phyloP scores from a whole-genome alignment of 1,284 basidiomycete species.

The Anthracocystis walkeri region DNA sequence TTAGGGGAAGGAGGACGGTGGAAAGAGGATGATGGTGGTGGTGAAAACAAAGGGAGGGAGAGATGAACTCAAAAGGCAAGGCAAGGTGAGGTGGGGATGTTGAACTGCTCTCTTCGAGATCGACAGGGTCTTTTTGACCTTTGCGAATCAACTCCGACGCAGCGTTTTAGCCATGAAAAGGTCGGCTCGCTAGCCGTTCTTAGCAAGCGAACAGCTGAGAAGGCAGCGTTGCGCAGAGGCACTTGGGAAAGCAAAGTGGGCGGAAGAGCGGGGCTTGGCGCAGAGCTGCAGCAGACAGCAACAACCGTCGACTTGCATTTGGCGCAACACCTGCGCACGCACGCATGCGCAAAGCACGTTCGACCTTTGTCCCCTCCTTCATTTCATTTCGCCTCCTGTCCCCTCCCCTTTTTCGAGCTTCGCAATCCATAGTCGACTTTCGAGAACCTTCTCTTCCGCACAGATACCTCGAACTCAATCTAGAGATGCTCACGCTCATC shows the following conservation, averaged over 20 bases:
- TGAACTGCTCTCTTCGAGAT: constrained; percentile 3
- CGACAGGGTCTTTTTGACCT: constrained; percentile 23
- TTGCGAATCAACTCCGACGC: not conserved
- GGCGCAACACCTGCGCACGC: constrained; percentile 1
- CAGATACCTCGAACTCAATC: not conserved
- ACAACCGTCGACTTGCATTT: constrained; percentile 4
- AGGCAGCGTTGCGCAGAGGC: not conserved
- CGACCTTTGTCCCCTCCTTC: not conserved
- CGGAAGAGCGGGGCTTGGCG: constrained; percentile 1
- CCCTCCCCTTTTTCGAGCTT: not conserved
- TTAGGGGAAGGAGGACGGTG: constrained; percentile 1
- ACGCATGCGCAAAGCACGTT: too few species aligned
- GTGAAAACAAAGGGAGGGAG: not conserved
- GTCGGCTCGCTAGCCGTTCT: not conserved
- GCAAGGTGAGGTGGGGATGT: not conserved
- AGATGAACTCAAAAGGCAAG: not conserved
- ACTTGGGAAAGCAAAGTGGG: not conserved
- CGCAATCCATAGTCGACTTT: not conserved
- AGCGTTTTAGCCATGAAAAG: not conserved
- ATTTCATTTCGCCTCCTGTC: constrained; percentile 1
- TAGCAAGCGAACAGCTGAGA: not conserved
- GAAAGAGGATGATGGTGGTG: constrained; percentile 10
- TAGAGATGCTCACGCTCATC: not conserved
- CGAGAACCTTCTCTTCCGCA: not conserved
- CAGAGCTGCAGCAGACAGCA: not conserved